Conservation (phyloP, 2,329 filamentous ascomycete species). For the Dryadomyces quercivorus region DNA sequence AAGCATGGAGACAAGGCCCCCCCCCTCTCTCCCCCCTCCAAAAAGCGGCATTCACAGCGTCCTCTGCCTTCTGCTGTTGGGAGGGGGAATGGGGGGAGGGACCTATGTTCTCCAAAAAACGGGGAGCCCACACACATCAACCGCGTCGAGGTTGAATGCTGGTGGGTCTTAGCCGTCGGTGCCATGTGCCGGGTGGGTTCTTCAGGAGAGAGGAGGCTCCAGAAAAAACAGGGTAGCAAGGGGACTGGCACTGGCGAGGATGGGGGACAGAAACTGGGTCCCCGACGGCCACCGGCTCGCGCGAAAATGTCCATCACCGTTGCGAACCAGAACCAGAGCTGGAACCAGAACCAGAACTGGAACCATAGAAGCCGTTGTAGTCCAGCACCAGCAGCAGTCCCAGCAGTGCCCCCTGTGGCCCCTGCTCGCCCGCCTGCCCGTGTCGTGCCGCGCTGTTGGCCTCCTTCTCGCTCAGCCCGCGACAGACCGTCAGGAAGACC, state of each 20-base stretch:
- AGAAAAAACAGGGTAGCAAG: conserved; percentile 3
- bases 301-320: neutral
- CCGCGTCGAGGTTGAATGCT: neutral
- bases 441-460: conserved; percentile 23
- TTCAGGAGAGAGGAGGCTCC: neutral
- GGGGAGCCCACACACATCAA: conserved; percentile 1
- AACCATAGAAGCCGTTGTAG: conserved; percentile 12
- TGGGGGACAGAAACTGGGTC: conserved; percentile 1
- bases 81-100: neutral
- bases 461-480: conserved; percentile 53
- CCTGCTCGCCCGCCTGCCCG: conserved; percentile 5
- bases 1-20: neutral
- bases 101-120: conserved; percentile 1
- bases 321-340: no score
- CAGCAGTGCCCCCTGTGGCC: conserved; percentile 10
- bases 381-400: conserved; percentile 19
- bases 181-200: conserved; percentile 6
- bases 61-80: neutral
- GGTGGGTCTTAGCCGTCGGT: conserved; percentile 2
- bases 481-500: conserved; percentile 63
- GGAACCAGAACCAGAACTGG: neutral
- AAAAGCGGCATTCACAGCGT: neutral
- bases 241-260: neutral
- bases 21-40: neutral
- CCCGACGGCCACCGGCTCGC: neutral